Evolutionary conservation across 139 green algal genomes (phyloP).

Genomic region (Tetraselmis striata): DNA sequence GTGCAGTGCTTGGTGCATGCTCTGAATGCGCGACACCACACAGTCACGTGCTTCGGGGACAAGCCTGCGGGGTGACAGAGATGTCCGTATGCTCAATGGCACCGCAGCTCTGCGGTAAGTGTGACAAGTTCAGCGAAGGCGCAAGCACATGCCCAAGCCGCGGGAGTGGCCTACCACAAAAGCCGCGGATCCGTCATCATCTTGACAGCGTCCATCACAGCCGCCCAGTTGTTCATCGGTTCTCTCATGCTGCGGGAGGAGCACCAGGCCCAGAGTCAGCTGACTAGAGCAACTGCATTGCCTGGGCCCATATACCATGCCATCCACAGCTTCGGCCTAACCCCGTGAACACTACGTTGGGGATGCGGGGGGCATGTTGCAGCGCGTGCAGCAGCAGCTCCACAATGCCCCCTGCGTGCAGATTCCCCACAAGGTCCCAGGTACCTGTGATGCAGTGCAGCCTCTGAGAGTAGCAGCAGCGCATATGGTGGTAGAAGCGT

Average conservation of each 20-base stretch:
- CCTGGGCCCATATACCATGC: background rate
- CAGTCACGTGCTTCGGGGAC: conserved; percentile 63
- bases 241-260: conserved; percentile 74
- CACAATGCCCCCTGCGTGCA: conserved; percentile 87
- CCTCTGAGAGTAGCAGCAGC: conserved; percentile 80
- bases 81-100: too few relatives aligned
- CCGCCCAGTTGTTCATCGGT: conserved; percentile 92
- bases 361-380: conserved; percentile 34
- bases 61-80: conserved; percentile 32
- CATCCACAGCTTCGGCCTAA: background rate
- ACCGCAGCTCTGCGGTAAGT: too few relatives aligned
- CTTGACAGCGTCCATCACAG: conserved; percentile 61
- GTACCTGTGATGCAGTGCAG: conserved; percentile 95
- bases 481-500: background rate
- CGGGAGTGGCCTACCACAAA: too few relatives aligned
- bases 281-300: background rate
- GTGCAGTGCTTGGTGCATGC: conserved; percentile 71
- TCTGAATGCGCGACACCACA: conserved; percentile 72
- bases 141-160: too few relatives aligned
- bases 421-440: conserved; percentile 80
- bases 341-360: conserved; percentile 96
- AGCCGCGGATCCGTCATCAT: conserved; percentile 56
- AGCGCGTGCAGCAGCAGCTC: conserved; percentile 89
- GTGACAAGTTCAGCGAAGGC: too few relatives aligned
- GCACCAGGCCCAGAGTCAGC: background rate